Evolutionary conservation across 164 flowering plant species (phyloP), one percentile per base, ranked within the genome.

Genomic region (grape (Vitis vinifera)): DNA sequence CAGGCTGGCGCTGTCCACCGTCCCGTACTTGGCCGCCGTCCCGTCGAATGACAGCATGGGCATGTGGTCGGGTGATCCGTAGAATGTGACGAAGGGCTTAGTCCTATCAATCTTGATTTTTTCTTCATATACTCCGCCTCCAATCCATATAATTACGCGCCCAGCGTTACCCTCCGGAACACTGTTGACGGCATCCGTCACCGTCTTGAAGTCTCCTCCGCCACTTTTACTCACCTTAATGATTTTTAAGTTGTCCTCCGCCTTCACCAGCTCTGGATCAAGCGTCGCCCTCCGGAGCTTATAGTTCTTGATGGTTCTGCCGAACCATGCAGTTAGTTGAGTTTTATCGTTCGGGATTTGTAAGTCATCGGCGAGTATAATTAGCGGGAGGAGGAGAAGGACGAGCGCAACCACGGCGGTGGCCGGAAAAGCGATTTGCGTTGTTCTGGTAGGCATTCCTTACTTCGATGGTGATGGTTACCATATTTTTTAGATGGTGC

Each of bases 121-220:
- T 2, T 23, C 27, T 23, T 23, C 27, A 23, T 23, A 23, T 23
- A 23, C 27, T 23, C 27, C 27, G 27, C 72, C 71, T 0, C 80
- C 91, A 11, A 90, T 81, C 13, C 31, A 57, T 0, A 92, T 17
- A 3, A 90, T 71, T 1, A 78, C 82, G 0, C 91, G 80, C 0
- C 70, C 58, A 1, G 68, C 57, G 52, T 85, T 92, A 48, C 80
- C 81, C 0, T 50, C 10, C 0, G 88, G 87, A 16, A 92, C 53
- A 74, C 87, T 86, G 1, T 77, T 74, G 3, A 90, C 10, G 44
- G 97, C 97, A 0, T 79, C 92, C 0, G 71, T 64, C 1, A 91
- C 50, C 2, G 90, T 88, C 72, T 78, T 81, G 76, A 89, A 91
- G 14, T 87, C 80, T 5, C 94, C 93, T 10, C 60, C 70, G 0